phyloP scores from a whole-genome alignment of 1,284 basidiomycete species.

The Heterobasidion occidentale region DNA sequence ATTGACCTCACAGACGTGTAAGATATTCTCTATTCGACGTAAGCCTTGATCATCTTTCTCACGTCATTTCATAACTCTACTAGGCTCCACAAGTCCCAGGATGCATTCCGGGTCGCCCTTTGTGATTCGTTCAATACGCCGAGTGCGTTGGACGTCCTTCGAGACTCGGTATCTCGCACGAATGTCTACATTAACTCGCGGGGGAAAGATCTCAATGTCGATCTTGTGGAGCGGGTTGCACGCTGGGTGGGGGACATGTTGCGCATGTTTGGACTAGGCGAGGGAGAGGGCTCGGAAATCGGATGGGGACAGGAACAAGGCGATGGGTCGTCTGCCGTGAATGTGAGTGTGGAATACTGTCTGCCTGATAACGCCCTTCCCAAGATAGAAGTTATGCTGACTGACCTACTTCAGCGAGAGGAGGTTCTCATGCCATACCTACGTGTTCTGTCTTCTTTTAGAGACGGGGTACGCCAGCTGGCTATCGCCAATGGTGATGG shows the following conservation, averaged over 20 bases:
- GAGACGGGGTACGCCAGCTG: conserved; percentile 80
- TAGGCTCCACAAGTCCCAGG: conserved; percentile 73
- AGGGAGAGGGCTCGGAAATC: conserved; percentile 59
- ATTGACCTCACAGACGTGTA: conserved; percentile 59
- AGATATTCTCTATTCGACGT: conserved; percentile 10
- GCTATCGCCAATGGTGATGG: conserved; percentile 69
- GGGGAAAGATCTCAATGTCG: conserved; percentile 58
- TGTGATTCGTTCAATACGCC: conserved; percentile 99
- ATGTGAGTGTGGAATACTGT: conserved; percentile 39
- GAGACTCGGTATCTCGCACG: conserved; percentile 81
- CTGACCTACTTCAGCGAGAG: conserved; percentile 53
- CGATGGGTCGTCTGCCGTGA: conserved; percentile 31
- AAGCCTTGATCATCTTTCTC: conserved; percentile 8
- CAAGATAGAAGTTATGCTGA: background rate
- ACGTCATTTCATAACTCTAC: conserved; percentile 1
- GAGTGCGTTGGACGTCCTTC: conserved; percentile 67
- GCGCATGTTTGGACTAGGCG: conserved; percentile 91
- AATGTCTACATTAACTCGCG: conserved; percentile 83
- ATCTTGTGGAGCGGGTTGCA: conserved; percentile 67
- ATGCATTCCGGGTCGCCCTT: conserved; percentile 81
- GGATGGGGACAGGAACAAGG: conserved; percentile 63
- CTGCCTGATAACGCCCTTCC: background rate
- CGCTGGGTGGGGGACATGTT: conserved; percentile 89
- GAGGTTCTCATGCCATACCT: conserved; percentile 88
- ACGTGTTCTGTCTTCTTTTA: conserved; percentile 80